Conservation (phyloP, 108 stramenopile species). For the Cyclotella kingstonii region DNA sequence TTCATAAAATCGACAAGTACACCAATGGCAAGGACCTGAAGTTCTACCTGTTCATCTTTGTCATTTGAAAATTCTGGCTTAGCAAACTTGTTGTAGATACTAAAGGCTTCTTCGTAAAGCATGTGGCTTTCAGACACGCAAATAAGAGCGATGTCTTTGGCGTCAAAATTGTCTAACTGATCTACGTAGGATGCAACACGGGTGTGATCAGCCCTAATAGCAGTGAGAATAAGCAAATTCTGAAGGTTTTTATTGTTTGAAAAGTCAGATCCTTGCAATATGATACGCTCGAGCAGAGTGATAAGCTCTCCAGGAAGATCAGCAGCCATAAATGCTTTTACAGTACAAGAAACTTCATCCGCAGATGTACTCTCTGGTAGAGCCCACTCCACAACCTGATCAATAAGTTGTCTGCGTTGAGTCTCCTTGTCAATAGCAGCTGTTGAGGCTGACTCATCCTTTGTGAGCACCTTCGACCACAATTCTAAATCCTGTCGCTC, state of each 20-base stretch:
- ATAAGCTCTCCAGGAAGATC: conserved; percentile 98
- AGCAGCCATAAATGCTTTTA: conserved; percentile 99
- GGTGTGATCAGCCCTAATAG: conserved; percentile 93
- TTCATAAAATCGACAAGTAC: conserved; percentile 97
- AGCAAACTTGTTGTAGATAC: conserved; percentile 97
- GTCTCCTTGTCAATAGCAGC: conserved; percentile 56
- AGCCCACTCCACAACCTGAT: conserved; percentile 99
- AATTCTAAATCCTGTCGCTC: conserved; percentile 97
- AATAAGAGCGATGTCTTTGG: conserved; percentile 98
- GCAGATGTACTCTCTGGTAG: conserved; percentile 98
- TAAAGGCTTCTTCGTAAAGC: conserved; percentile 98
- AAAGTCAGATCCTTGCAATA: conserved; percentile 99
- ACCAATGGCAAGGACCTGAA: conserved; percentile 95
- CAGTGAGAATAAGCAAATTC: conserved; percentile 99
- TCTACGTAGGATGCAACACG: conserved; percentile 99
- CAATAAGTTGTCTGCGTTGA: conserved; percentile 93
- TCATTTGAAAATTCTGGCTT: conserved; percentile 87
- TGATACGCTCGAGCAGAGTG: conserved; percentile 97
- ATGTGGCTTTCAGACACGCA: conserved; percentile 98
- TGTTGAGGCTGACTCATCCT: conserved; percentile 68
- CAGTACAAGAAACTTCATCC: conserved; percentile 99
- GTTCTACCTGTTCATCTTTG: conserved; percentile 91
- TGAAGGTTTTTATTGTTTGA: conserved; percentile 99
- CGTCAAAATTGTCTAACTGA: conserved; percentile 99
- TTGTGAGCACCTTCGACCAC: conserved; percentile 95